These are phyloP conservation scores for Aspergillus novoparasiticus DNA, from an alignment of 2,329 filamentous ascomycete genomes.

Conservation along the genomic window DNA sequence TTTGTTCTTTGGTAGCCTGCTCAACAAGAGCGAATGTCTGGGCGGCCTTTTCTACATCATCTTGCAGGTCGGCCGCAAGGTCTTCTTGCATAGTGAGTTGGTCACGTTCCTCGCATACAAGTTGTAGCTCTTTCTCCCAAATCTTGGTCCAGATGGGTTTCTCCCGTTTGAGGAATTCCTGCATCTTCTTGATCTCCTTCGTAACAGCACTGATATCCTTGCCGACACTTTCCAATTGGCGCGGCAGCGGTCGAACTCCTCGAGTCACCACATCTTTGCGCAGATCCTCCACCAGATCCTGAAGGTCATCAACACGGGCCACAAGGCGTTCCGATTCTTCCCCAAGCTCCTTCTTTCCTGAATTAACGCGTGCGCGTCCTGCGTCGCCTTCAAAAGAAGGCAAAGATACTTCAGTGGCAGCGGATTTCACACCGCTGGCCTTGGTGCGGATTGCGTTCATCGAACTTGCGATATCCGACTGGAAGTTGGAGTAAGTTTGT, in stretches of 20 bases:
- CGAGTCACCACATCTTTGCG: constrained; percentile 95
- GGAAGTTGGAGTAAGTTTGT: constrained; percentile 90
- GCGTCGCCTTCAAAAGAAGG: constrained; percentile 73
- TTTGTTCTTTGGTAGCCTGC: constrained; percentile 97
- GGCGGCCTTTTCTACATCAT: constrained; percentile 91
- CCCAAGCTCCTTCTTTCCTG: constrained; percentile 82
- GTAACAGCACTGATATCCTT: constrained; percentile 83
- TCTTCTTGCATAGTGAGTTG: constrained; percentile 96
- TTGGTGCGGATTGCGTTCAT: constrained; percentile 84
- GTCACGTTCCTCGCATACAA: constrained; percentile 93
- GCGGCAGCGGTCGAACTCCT: constrained; percentile 85
- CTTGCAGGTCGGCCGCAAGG: constrained; percentile 84
- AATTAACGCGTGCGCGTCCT: constrained; percentile 83
- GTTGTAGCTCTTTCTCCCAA: constrained; percentile 96
- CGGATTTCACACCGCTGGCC: constrained; percentile 76
- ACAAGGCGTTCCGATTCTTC: constrained; percentile 89
- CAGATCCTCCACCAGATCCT: constrained; percentile 93
- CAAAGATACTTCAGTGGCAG: constrained; percentile 70
- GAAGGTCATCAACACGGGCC: constrained; percentile 91
- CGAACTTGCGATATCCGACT: constrained; percentile 81
- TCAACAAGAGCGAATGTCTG: constrained; percentile 95
- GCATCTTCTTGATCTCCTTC: constrained; percentile 89
- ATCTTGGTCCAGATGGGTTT: constrained; percentile 99
- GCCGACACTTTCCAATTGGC: constrained; percentile 84
- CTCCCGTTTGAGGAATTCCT: constrained; percentile 87